Evolutionary conservation across 2,329 filamentous ascomycete species (phyloP).

Genomic region (Thielaviopsis ethacetica): DNA sequence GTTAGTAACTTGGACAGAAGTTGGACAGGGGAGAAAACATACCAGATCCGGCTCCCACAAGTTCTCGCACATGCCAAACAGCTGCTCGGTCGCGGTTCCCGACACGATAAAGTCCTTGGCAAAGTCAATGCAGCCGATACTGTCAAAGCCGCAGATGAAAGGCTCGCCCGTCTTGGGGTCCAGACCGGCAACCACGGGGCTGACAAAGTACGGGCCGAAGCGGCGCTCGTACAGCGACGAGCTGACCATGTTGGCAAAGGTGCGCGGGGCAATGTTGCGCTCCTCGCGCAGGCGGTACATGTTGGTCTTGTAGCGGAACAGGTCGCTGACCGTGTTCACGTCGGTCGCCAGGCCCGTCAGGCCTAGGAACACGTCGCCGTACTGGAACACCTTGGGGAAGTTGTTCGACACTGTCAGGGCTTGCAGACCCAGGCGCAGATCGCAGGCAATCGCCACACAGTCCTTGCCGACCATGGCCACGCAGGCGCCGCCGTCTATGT

Average conservation of each 20-base stretch:
- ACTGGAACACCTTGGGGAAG: conserved; percentile 99
- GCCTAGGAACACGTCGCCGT: conserved; percentile 88
- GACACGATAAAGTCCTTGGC: conserved; percentile 98
- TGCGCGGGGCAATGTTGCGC: conserved; percentile 84
- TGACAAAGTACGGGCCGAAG: conserved; percentile 94
- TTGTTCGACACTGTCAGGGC: conserved; percentile 96
- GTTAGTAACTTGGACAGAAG: background rate
- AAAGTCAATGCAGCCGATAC: conserved; percentile 98
- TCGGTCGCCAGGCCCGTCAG: conserved; percentile 94
- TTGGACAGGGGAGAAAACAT: conserved; percentile 21
- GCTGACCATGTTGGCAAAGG: conserved; percentile 90
- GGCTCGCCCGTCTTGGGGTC: conserved; percentile 88
- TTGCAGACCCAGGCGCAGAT: conserved; percentile 93
- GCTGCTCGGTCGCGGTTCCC: conserved; percentile 88
- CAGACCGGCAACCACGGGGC: conserved; percentile 83
- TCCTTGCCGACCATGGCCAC: conserved; percentile 99
- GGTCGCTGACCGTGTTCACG: conserved; percentile 82
- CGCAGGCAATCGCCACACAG: conserved; percentile 98
- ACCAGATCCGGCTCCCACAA: conserved; percentile 97
- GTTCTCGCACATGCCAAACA: conserved; percentile 97
- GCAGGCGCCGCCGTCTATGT: conserved; percentile 68
- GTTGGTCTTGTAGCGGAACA: conserved; percentile 99
- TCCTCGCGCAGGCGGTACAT: conserved; percentile 99
- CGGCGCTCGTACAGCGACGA: conserved; percentile 84
- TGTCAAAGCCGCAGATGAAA: conserved; percentile 98